Base-by-base conservation (phyloP, 352 stramenopile species). In the Globisporangium paroecandrum region DNA sequence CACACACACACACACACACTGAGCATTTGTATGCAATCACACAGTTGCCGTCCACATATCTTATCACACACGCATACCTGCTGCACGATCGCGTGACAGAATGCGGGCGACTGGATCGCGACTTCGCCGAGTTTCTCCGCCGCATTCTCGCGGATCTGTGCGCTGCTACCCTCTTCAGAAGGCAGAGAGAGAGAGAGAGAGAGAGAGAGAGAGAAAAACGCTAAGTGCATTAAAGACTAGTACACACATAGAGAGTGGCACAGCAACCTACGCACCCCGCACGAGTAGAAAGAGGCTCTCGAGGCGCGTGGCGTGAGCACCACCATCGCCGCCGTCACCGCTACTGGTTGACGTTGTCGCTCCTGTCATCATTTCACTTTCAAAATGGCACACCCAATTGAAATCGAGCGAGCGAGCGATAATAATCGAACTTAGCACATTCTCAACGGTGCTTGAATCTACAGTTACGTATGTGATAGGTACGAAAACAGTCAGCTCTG, bases 241-340 rank as follows among this genome's bases (percentile, higher is more conserved):
- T n/a, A 18, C 3, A 43, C 41, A 5, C 20, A 18, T 10, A 27
- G 2, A n/a, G 10, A 27, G 15, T 10, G 4, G 36, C 54, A 3
- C 43, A 64, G 3, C 9, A 66, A 53, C 62, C 47, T 34, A 91
- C 86, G 43, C 34, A 91, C 86, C 82, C 77, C 69, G 68, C 24
- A 94, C 73, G 51, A 94, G 81, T 62, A 91, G 78, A 59, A 94
- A 87, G 53, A 94, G 83, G 64, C 83, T 91, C 72, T 91, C 83
- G 47, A 93, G 75, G 55, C 86, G 79, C 63, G 84, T 93, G n/a
- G 75, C 72, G 18, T 88, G 81, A 56, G 71, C 76, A 51, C 72
- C 36, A 20, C 46, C 25, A 49, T 61, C 13, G 34, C 38, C 38
- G 38, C 38, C 38, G 38, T 2, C 36, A 4, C 12, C 36, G 3